A percentile compares a stretch with the other conserved stretches of the same genome.
Conservation (phyloP, 768 basidiomycete genomes). For the Lentinula sp. region DNA sequence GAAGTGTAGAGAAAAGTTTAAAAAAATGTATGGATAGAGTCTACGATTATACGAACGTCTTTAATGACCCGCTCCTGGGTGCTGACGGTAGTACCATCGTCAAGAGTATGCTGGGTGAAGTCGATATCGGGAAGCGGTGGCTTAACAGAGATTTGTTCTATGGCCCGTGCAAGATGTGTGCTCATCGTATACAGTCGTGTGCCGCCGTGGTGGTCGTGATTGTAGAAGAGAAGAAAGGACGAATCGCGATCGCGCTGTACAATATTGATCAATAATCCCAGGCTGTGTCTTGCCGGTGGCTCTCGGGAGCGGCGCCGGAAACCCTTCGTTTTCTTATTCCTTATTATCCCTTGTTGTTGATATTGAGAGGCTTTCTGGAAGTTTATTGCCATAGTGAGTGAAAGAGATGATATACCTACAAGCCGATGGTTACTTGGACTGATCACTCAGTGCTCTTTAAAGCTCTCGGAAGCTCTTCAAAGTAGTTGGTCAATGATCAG, state of each 20-base stretch:
- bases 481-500: too few relatives aligned
- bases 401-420: too few relatives aligned
- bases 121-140: conserved; percentile 62
- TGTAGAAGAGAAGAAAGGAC: conserved; percentile 1
- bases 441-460: too few relatives aligned
- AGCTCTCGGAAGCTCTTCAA: too few relatives aligned
- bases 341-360: not conserved
- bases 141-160: conserved; percentile 56
- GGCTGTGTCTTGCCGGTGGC: conserved; percentile 1
- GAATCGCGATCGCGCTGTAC: conserved; percentile 4
- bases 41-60: conserved; percentile 58
- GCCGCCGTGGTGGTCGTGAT: conserved; percentile 4
- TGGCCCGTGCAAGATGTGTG: conserved; percentile 59
- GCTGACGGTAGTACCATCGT: conserved; percentile 86
- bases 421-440: too few relatives aligned
- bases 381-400: too few relatives aligned
- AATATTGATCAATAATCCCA: not conserved
- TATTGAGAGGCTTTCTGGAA: too few relatives aligned
- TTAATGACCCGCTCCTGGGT: conserved; percentile 96
- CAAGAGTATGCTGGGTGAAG: conserved; percentile 88
- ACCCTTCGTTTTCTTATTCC: not conserved
- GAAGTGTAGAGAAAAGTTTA: not conserved
- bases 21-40: not conserved
- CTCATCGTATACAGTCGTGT: conserved; percentile 24
- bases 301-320: not conserved